Percentiles rank a stretch among this genome's conserved stretches.
Evolutionary conservation across 768 basidiomycete genomes (phyloP).

Genomic region (Kwoniella dejecticola): DNA sequence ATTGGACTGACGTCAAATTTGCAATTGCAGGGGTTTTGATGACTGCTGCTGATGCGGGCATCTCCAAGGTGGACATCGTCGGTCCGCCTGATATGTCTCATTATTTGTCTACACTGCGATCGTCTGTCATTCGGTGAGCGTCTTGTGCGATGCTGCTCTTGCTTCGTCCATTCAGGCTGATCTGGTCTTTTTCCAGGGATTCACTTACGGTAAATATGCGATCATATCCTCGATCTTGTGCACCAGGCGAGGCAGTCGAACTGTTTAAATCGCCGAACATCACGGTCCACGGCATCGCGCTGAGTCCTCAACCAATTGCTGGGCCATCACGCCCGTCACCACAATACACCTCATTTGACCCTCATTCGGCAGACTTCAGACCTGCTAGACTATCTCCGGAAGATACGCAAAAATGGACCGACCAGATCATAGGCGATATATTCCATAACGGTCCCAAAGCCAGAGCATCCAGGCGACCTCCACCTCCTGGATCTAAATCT

Average conservation of each 20-base stretch:
- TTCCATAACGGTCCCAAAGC: conserved; percentile 38
- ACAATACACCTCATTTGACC: conserved; percentile 6
- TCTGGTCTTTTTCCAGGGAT: conserved; percentile 14
- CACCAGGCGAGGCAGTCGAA: conserved; percentile 13
- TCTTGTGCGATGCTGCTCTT: no score
- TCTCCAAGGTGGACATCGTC: conserved; percentile 63
- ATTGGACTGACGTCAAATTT: no score
- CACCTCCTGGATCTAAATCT: background rate
- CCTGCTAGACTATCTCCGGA: conserved; percentile 19
- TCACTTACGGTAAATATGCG: conserved; percentile 22
- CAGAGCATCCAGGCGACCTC: conserved; percentile 11
- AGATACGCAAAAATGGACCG: conserved; percentile 38
- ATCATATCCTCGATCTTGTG: conserved; percentile 10
- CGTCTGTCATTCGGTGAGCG: conserved; percentile 59
- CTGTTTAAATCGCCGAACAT: conserved; percentile 31
- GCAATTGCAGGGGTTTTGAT: conserved; percentile 70
- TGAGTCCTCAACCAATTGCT: conserved; percentile 6
- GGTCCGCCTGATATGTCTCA: conserved; percentile 77
- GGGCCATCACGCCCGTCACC: background rate
- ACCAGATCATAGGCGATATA: conserved; percentile 50
- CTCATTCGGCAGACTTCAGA: conserved; percentile 13
- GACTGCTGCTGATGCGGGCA: conserved; percentile 73
- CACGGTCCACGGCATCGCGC: conserved; percentile 30
- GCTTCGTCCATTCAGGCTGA: no score
- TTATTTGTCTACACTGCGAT: conserved; percentile 69